Evolutionary conservation across 768 basidiomycete species (phyloP), one percentile per base, ranked within the genome.

Genomic region (Lentinula sp.): DNA sequence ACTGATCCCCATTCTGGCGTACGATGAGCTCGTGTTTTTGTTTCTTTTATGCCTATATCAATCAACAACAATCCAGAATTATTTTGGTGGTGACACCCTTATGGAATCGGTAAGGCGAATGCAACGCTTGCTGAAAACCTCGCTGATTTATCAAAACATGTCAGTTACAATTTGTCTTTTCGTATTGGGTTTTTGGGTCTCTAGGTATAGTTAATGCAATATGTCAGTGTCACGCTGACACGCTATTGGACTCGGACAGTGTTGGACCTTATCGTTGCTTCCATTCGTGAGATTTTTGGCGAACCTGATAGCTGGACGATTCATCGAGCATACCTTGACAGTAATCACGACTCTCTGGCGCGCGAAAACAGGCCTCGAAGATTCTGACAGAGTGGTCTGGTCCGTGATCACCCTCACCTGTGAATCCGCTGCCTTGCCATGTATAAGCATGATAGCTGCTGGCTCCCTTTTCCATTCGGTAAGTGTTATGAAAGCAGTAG

Each of bases 151-250:
- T n/a, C 9, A 11, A 10, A 9, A 7, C 46, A 5, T 9, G 21
- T 1, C 46, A 56, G 54, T 9, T 56, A 35, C 34, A 15, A n/a
- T 2, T 37, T 18, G 28, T 40, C 4, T 80, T 80, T 65, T 73
- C 77, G 0, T 76, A 76, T 56, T 81, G 78, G 78, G 75, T 79
- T 23, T 74, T 76, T 62, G 78, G 75, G 5, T 76, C 77, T 28
- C 57, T 80, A 32, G 68, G 80, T 79, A 60, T 32, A 71, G 61
- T 18, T 10, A 5, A 21, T n/a, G 8, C 13, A 1, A 52, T 10
- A 5, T 31, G 5, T 15, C 8, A 10, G 23, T 40, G 13, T 10
- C 2, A 39, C 28, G 23, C 52, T 65, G 7, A 67, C 34, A 10
- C 35, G 10, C 49, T 40, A 11, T 40, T 48, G 28, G 28, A 4